Conservation (phyloP, 2,329 filamentous ascomycete genomes). For the Volutella citrinella region DNA sequence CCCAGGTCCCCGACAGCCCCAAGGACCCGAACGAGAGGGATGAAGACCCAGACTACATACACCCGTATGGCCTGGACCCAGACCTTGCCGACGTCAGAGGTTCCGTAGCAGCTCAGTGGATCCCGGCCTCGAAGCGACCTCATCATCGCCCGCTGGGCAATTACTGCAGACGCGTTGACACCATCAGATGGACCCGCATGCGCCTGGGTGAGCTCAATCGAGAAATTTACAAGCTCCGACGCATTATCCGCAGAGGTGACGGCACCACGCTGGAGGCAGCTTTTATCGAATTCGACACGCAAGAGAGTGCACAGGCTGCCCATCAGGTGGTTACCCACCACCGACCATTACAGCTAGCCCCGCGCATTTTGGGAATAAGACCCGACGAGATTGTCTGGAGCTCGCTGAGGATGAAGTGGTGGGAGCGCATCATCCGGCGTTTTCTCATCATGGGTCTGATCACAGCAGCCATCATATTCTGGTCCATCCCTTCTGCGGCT, state of each 20-base stretch:
- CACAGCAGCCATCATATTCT: constrained; percentile 79
- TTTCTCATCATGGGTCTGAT: constrained; percentile 71
- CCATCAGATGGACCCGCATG: constrained; percentile 82
- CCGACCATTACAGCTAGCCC: constrained; percentile 80
- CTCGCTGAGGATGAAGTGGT: constrained; percentile 81
- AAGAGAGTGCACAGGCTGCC: constrained; percentile 81
- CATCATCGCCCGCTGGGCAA: constrained; percentile 66
- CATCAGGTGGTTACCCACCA: constrained; percentile 87
- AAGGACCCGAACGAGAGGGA: constrained; percentile 17
- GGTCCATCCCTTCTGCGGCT: constrained; percentile 70
- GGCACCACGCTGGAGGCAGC: constrained; percentile 69
- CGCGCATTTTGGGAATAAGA: constrained; percentile 77
- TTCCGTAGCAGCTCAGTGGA: constrained; percentile 68
- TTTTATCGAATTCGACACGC: constrained; percentile 85
- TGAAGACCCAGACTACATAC: constrained; percentile 32
- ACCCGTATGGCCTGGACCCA: constrained; percentile 34
- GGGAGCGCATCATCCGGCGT: constrained; percentile 74
- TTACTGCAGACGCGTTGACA: constrained; percentile 87
- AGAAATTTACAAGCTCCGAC: constrained; percentile 61
- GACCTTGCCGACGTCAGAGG: constrained; percentile 39
- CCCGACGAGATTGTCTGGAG: constrained; percentile 86
- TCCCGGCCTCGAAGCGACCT: constrained; percentile 70
- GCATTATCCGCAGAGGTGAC: constrained; percentile 69
- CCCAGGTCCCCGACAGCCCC: constrained; percentile 3
- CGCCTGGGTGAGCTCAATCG: constrained; percentile 37